These are phyloP conservation scores for Lithocarpus polystachyus DNA, from an alignment of 306 rosid genomes.

Conservation along the genomic window DNA sequence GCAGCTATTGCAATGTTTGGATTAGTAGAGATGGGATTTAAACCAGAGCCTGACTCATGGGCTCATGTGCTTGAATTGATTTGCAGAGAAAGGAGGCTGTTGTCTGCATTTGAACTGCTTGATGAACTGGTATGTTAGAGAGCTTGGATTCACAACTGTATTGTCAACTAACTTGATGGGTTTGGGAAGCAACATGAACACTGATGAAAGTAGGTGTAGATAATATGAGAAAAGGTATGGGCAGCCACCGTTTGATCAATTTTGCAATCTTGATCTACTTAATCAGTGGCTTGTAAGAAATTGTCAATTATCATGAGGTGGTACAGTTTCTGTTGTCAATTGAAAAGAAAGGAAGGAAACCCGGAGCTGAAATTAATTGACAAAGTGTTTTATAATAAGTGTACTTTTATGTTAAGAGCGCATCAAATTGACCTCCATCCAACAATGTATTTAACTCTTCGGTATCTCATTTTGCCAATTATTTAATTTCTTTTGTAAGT, in stretches of 20 bases:
- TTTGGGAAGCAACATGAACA: background rate
- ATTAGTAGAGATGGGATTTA: conserved; percentile 70
- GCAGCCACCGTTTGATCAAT: background rate
- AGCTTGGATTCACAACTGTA: conserved; percentile 17
- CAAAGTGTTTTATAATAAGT: background rate
- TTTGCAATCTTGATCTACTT: background rate
- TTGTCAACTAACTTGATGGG: background rate
- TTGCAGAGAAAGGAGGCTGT: conserved; percentile 63
- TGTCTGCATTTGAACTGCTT: conserved; percentile 63
- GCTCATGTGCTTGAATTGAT: conserved; percentile 48
- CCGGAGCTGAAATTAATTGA: background rate
- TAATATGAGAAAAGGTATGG: background rate
- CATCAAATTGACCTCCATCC: background rate
- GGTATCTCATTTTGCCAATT: background rate
- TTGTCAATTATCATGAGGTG: background rate
- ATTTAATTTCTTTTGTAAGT: background rate
- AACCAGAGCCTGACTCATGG: conserved; percentile 73
- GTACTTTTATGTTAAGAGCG: background rate
- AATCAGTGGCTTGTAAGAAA: background rate
- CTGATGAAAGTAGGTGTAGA: background rate
- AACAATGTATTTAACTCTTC: background rate
- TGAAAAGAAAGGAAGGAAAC: background rate
- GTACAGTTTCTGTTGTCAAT: background rate
- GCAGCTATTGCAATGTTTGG: conserved; percentile 54
- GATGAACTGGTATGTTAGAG: conserved; percentile 45